A percentile compares a stretch with the other conserved stretches of the same genome.
phyloP scores from a whole-genome alignment of 1,284 basidiomycete genomes.

The Cerrena zonata region DNA sequence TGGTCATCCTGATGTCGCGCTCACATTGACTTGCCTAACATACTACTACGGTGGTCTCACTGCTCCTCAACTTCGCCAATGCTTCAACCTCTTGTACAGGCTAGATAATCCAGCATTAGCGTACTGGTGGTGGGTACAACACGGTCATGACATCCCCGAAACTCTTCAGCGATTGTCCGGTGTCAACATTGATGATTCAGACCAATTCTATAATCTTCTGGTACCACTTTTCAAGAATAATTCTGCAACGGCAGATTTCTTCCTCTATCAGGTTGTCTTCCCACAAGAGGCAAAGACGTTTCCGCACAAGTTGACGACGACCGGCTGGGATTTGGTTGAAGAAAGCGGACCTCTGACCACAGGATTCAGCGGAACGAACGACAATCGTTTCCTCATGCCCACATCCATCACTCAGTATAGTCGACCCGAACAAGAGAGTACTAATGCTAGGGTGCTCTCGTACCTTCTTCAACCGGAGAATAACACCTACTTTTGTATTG shows the following conservation, averaged over 20 bases:
- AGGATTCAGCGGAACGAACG: conserved; percentile 57
- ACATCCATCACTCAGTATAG: conserved; percentile 41
- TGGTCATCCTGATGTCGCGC: conserved; percentile 47
- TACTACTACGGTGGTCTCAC: conserved; percentile 49
- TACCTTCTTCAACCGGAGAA: conserved; percentile 45
- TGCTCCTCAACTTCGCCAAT: conserved; percentile 31
- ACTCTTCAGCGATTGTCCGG: conserved; percentile 36
- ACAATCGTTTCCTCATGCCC: conserved; percentile 44
- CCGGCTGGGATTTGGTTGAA: conserved; percentile 50
- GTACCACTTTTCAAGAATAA: conserved; percentile 32
- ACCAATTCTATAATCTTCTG: conserved; percentile 39
- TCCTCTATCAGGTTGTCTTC: conserved; percentile 42
- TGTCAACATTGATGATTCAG: conserved; percentile 37
- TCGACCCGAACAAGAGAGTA: conserved; percentile 36
- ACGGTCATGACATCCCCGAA: conserved; percentile 15
- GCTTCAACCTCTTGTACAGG: conserved; percentile 38
- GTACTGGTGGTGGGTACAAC: conserved; percentile 39
- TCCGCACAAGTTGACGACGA: conserved; percentile 40
- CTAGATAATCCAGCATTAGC: conserved; percentile 40
- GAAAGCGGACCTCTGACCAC: conserved; percentile 33
- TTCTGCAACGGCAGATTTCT: conserved; percentile 43
- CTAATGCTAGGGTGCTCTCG: conserved; percentile 44
- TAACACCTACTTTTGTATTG: conserved; percentile 30
- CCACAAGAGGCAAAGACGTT: conserved; percentile 47
- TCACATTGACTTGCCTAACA: conserved; percentile 43